Base-by-base conservation (phyloP, 2,329 filamentous ascomycete species). In the Microdochium bolleyi region DNA sequence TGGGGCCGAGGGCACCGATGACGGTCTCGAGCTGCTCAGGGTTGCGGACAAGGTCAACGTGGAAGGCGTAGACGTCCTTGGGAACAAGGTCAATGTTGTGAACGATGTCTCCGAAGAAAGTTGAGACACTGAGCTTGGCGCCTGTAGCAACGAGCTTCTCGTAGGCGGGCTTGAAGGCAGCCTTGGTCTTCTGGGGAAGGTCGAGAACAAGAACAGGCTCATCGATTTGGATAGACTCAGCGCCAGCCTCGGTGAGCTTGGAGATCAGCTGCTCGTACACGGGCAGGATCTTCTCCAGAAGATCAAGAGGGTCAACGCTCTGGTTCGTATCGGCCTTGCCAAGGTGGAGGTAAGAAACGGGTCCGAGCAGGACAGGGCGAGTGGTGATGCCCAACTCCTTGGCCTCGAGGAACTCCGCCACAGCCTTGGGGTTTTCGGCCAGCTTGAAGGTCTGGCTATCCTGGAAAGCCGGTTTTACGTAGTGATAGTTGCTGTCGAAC, bases 401-500 rank as follows among this genome's bases (percentile, higher is more conserved):
- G 70, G 94, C 94, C 83, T 99, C 94, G 64, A 88, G 82, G 84
- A 94, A 99, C 75, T 99, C 89, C 64, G 73, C 79, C 61, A 99
- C 89, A 64, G 94, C 91, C 87, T 99, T 99, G 73, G 94, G 91
- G 74, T 86, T 87, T 63, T 83, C 76, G 57, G 80, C 75, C 58
- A 99, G 89, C 77, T 87, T 92, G 86, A 99, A 99, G 69, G 82
- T 86, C 84, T 99, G 94, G 82, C 89, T 88, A 78, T 96, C 87
- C 77, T 96, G 91, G 62, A 99, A 84, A 58, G 94, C 96, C 60
- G 94, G 94, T 86, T 97, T 97, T 78, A 97, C 94, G 75, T 99
- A 99, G 84, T 97, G 94, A 87, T 99, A 99, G 88, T 99, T 99
- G 61, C 91, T 96, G 83, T 99, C 94, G 72, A 99, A 99, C 94